Percentiles rank a stretch among this genome's conserved stretches.
These are phyloP conservation scores for Oenanthe javanica DNA, from an alignment of 140 eudicot species.

Conservation along the genomic window DNA sequence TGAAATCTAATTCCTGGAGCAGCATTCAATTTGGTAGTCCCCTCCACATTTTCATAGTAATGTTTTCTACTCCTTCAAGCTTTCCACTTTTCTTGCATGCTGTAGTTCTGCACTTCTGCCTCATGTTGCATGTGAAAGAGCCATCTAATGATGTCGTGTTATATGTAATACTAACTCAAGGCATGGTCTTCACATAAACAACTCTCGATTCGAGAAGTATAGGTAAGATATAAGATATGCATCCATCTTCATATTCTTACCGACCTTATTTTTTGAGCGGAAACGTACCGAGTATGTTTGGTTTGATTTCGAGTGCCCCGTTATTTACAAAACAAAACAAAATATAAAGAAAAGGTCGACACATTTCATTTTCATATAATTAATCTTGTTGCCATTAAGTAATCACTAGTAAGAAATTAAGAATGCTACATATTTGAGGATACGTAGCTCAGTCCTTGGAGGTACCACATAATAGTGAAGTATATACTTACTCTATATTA, in stretches of 20 bases:
- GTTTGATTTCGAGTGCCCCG: not conserved
- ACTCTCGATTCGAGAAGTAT: not conserved
- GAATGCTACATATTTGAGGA: not conserved
- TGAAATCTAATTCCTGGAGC: constrained; percentile 1
- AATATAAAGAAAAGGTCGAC: not conserved
- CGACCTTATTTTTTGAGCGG: too few relatives aligned
- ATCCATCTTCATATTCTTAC: not conserved
- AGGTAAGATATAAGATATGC: too few relatives aligned
- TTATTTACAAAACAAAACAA: too few relatives aligned
- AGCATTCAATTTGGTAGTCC: constrained; percentile 9
- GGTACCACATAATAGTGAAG: constrained; percentile 1
- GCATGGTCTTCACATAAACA: not conserved
- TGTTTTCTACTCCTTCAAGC: not conserved
- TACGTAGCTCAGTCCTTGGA: not conserved
- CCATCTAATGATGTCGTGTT: not conserved
- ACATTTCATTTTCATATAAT: not conserved
- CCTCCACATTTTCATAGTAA: not conserved
- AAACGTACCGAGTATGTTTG: not conserved
- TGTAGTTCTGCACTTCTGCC: not conserved
- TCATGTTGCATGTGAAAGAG: not conserved
- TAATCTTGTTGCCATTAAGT: not conserved
- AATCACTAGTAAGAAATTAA: not conserved
- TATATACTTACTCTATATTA: not conserved
- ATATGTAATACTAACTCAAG: not conserved
- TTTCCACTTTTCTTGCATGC: not conserved